Base-by-base conservation (phyloP, 192 early-diverging fungal genomes). In the Mortierella antarctica region DNA sequence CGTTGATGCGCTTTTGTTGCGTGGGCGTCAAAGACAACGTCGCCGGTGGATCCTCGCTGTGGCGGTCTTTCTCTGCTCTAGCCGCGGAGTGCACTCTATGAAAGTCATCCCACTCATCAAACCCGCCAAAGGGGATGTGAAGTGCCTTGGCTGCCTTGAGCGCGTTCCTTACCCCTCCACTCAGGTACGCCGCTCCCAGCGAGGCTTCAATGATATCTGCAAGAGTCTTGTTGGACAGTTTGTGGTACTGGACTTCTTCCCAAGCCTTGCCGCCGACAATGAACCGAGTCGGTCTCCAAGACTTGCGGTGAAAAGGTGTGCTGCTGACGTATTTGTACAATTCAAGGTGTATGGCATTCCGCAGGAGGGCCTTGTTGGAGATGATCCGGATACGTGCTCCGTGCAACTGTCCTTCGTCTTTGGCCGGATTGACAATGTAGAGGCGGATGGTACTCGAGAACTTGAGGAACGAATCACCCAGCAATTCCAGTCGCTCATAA, bases 401-500 rank as follows among this genome's bases (percentile, higher is more conserved):
- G n/a, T 93, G 93, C 15, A 98, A 82, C 60, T 91, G 87, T 0
- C 95, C 95, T 81, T 98, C 97, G 70, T 95, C 86, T 20, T 85
- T 88, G 18, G 85, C 80, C 0, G 95, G 95, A 59, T 92, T 88
- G 20, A 86, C 68, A 49, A 93, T 93, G 79, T 93, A 98, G 44
- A 96, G 82, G 67, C 91, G 89, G 31, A 93, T 84, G 0, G 91
- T 91, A 4, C 88, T 82, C 2, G 92, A 82, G 57, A 93, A 87
- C 73, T 98, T 98, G 21, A 98, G 85, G 48, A 95, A 92, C 23
- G 96, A 91, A 70, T 98, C 96, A 9, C 97, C 97, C 15, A 97
- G 84, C 7, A 92, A 91, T 84, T 98, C 96, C 0, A 96, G 80
- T 0, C 97, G 93, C 82, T 98, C 95, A 73, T 98, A 97, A 73